phyloP scores from a whole-genome alignment of 495 filamentous ascomycete species.

The Xylaria sp. region DNA sequence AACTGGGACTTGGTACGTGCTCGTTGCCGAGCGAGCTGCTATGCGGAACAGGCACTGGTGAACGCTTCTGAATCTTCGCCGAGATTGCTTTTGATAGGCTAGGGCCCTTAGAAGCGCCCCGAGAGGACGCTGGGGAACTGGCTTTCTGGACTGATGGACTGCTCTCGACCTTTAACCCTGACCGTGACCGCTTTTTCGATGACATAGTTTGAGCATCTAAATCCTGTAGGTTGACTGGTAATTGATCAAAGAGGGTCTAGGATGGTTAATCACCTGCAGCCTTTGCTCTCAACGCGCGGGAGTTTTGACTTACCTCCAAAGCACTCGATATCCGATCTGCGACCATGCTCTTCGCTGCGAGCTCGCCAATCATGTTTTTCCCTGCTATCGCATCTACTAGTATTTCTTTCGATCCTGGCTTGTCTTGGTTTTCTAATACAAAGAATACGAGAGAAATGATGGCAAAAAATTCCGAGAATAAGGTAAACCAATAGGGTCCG shows the following conservation, averaged over 20 bases:
- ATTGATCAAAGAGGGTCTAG: slow-evolving; percentile 77
- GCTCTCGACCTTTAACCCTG: slow-evolving; percentile 50
- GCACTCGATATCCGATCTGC: slow-evolving; percentile 83
- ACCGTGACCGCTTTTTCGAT: slow-evolving; percentile 64
- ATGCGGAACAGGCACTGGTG: slow-evolving; percentile 34
- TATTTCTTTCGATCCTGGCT: slow-evolving; percentile 74
- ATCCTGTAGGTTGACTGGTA: slow-evolving; percentile 71
- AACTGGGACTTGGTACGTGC: slow-evolving; percentile 35
- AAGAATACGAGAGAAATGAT: slow-evolving; percentile 90
- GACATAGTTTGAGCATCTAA: slow-evolving; percentile 43
- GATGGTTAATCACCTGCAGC: slow-evolving; percentile 23
- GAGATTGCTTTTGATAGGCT: slow-evolving; percentile 37
- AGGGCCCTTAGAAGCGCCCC: slow-evolving; percentile 58
- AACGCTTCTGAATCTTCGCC: slow-evolving; percentile 36
- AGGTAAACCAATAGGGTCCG: slow-evolving; percentile 95
- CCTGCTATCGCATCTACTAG: slow-evolving; percentile 85
- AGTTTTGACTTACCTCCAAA: slow-evolving; percentile 63
- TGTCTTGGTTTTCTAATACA: slow-evolving; percentile 87
- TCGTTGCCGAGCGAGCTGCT: slow-evolving; percentile 45
- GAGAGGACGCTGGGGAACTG: slow-evolving; percentile 46
- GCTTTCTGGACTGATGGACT: slow-evolving; percentile 33
- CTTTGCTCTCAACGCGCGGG: neutral
- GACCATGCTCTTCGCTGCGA: slow-evolving; percentile 85
- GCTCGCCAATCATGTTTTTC: slow-evolving; percentile 74
- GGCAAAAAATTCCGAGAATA: slow-evolving; percentile 95